Conservation (phyloP, 345 rosid genomes). For the Bruguiera parviflora region DNA sequence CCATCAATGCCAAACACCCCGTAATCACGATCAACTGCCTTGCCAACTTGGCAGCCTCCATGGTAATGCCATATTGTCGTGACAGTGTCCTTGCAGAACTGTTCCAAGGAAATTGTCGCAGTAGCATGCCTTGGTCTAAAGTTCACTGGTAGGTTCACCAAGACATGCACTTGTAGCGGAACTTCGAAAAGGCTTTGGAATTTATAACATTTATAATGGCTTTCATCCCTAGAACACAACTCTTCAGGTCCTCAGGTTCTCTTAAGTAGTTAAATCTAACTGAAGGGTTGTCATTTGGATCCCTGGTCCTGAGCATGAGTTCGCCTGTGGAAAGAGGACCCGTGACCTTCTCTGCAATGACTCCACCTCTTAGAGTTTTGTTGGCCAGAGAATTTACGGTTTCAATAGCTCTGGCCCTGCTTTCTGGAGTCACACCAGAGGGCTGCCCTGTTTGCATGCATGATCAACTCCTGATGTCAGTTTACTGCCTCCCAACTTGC, state of each 20-base stretch:
- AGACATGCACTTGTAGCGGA: slow-evolving; percentile 40
- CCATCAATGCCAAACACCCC: slow-evolving; percentile 59
- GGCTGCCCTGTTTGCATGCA: slow-evolving; percentile 24
- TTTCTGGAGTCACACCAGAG: slow-evolving; percentile 16
- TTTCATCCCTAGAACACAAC: slow-evolving; percentile 54
- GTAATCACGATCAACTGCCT: slow-evolving; percentile 66
- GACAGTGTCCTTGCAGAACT: slow-evolving; percentile 72
- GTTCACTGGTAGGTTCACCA: slow-evolving; percentile 50
- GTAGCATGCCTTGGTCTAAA: slow-evolving; percentile 45
- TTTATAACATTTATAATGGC: slow-evolving; percentile 48
- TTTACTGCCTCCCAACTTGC: too few relatives aligned
- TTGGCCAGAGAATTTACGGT: slow-evolving; percentile 32
- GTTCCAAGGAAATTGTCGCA: slow-evolving; percentile 42
- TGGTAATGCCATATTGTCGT: slow-evolving; percentile 96
- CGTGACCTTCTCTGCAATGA: slow-evolving; percentile 44
- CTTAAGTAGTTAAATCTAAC: slow-evolving; percentile 72
- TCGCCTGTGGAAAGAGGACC: slow-evolving; percentile 65
- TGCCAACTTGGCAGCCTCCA: slow-evolving; percentile 83
- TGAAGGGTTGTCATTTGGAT: slow-evolving; percentile 54
- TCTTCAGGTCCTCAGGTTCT: slow-evolving; percentile 55
- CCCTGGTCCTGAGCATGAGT: slow-evolving; percentile 46
- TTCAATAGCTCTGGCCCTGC: slow-evolving; percentile 33
- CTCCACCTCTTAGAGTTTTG: slow-evolving; percentile 42
- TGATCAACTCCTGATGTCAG: neutral
- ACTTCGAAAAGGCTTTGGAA: slow-evolving; percentile 46